Evolutionary conservation across 192 early-diverging fungal species (phyloP), one percentile per base, ranked within the genome.

Genomic region (Dimargaris verticillata): DNA sequence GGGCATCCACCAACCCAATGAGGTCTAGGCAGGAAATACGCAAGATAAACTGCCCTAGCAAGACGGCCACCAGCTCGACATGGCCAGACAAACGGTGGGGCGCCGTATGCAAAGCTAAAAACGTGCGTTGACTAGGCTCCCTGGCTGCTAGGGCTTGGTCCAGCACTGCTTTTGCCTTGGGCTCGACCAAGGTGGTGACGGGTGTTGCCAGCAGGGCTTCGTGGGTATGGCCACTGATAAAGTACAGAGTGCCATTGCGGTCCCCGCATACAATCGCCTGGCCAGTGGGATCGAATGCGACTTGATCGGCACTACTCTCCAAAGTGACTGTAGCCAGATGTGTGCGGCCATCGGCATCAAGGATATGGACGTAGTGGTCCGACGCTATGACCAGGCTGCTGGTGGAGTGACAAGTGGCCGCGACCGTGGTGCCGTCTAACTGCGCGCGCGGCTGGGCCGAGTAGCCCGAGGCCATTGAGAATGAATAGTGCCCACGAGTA

Each of bases 321-420:
- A 55, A 28, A 6, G 26, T 26, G 28, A 55, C 26, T n/a, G 53
- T 55, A 26, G 53, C 26, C 28, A 55, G 53, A 28, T 55, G 53
- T n/a, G 53, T 33, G 28, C 11, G 53, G 33, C 18, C 33, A 5
- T 26, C 53, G 26, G 26, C 33, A 28, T 55, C 53, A 26, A 55
- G 33, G 3, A 55, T 25, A 17, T 55, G 26, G 15, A 55, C 22
- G 18, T 33, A 26, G 10, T 25, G 28, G 28, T 33, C 26, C 5
- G 53, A 26, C 14, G 28, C 10, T 4, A 55, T 26, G 26, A 28
- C 26, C 26, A 55, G 33, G 18, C 26, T 28, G 22, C 53, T n/a
- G 18, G 15, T 55, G 26, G 53, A 55, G 53, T 7, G 33, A 7
- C 33, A 38, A 38, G 33, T 38, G 33, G 33, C 7, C 33, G 33